Evolutionary conservation across 805 yeast genomes (phyloP).

Genomic region (Saccharomycopsis fibuligera): DNA sequence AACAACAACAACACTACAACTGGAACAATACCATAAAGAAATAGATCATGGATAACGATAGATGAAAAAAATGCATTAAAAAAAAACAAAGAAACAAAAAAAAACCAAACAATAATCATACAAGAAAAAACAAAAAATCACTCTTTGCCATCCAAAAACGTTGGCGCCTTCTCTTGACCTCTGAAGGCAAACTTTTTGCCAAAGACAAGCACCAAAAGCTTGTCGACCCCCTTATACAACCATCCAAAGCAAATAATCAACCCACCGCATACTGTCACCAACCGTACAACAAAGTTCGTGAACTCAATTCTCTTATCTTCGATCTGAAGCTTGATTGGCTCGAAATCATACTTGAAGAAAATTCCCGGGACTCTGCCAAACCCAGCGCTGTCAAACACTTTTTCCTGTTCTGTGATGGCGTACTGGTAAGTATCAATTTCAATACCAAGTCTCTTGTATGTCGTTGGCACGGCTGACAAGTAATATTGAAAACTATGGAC

Average conservation of each 20-base stretch:
- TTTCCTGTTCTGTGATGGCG: constrained; percentile 53
- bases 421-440: constrained; percentile 79
- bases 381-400: neutral
- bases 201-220: constrained; percentile 39
- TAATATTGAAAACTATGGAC: constrained; percentile 55
- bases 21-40: too few species aligned
- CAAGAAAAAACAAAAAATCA: too few species aligned
- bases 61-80: too few species aligned
- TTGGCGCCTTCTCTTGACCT: constrained; percentile 16
- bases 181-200: constrained; percentile 46
- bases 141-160: constrained; percentile 11
- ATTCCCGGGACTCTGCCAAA: constrained; percentile 57
- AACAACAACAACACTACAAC: too few species aligned
- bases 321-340: constrained; percentile 68
- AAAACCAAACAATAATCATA: too few species aligned
- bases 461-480: constrained; percentile 78
- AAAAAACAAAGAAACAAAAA: too few species aligned
- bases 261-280: constrained; percentile 82
- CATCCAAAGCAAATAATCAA: constrained; percentile 64
- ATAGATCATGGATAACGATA: too few species aligned
- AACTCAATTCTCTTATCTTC: constrained; percentile 72
- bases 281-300: constrained; percentile 65
- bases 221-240: constrained; percentile 52
- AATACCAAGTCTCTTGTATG: constrained; percentile 63
- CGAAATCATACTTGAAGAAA: constrained; percentile 79